Base-by-base conservation (phyloP, 2,329 filamentous ascomycete genomes). In the Fusarium dimerum region DNA sequence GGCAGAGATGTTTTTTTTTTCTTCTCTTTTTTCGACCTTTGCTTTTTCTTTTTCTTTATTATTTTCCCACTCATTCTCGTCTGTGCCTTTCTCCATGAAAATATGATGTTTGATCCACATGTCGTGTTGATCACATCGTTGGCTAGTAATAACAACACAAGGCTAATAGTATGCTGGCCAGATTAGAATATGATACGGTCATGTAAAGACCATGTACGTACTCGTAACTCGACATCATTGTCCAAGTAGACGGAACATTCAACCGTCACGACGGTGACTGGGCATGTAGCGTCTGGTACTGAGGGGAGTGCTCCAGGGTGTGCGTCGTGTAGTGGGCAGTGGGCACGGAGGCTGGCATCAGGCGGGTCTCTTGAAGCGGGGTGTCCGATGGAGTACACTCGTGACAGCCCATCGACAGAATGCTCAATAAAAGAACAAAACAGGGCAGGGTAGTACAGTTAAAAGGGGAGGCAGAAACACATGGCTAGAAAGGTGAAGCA, bases 301-400 rank as follows among this genome's bases (percentile, higher is more conserved):
- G 41, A 54, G 58, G 58, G 57, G 57, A 57, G 51, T 57, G 55
- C 44, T 48, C 45, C 47, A 54, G 51, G 54, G 56, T 60, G 60
- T 64, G 62, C 51, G 55, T 56, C 51, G 47, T 56, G 51, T 54
- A 60, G 52, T 55, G 54, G 59, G 51, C 62, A 60, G 52, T 55
- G 54, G 59, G 51, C 62, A 60, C 51, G 52, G 56, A 65, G 61
- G 64, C 63, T 66, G 61, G 63, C 55, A 60, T 55, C 53, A 54
- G 62, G 65, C 65, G 65, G 65, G 65, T 67, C 65, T 63, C 43
- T 52, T 61, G 60, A 63, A 57, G 65, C 65, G 65, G 65, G 65
- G 65, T 67, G 61, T 52, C 66, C 59, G 50, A 66, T 65, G 65
- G 64, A 65, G 64, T 60, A 67, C 59, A 54, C 65, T 67, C 65